Base-by-base conservation (phyloP, 768 basidiomycete species). In the Calocybe indica region DNA sequence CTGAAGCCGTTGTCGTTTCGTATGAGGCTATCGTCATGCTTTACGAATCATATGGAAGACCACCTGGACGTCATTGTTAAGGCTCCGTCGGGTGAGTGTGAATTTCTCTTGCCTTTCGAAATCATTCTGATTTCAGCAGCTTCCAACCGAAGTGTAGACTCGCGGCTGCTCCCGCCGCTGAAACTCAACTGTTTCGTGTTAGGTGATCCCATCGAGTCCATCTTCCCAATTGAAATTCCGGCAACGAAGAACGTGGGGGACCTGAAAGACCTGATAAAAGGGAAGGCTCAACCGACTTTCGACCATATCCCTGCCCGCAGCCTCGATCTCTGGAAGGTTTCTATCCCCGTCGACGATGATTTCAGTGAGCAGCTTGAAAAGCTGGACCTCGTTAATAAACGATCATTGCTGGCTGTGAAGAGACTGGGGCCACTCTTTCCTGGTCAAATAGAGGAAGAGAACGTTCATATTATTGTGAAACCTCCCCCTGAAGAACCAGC, bases 121-220 rank as follows among this genome's bases (percentile, higher is more conserved):
- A 22, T 22, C 22, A 22, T 22, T 22, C 22, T 34, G 43, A 43
- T 32, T 43, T 43, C 42, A 13, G 7, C 10, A 43, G 42, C 5
- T 32, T 6, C 22, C 5, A 28, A 43, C 31, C 42, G 1, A 32
- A 30, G 42, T 36, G 29, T 34, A 13, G 44, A 45, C 13, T 22
- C 44, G 5, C 32, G 11, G 22, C 44, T 28, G 34, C 44, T 36
- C 15, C 30, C 22, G 4, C 22, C 4, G 22, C 22, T 22, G 2
- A 22, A 36, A 36, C 12, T 45, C 28, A 45, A 45, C 32, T 45
- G 44, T 45, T 34, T 45, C 22, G 44, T 45, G 32, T 36, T 34
- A 1, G 45, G 45, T 22, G 22, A 22, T 22, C 22, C 22, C 4
- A 22, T 22, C 22, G 4, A 22, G 2, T 4, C 2, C 4, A 22